Base-by-base conservation (phyloP, 179 eudicot genomes). In the Spergularia azorica region DNA sequence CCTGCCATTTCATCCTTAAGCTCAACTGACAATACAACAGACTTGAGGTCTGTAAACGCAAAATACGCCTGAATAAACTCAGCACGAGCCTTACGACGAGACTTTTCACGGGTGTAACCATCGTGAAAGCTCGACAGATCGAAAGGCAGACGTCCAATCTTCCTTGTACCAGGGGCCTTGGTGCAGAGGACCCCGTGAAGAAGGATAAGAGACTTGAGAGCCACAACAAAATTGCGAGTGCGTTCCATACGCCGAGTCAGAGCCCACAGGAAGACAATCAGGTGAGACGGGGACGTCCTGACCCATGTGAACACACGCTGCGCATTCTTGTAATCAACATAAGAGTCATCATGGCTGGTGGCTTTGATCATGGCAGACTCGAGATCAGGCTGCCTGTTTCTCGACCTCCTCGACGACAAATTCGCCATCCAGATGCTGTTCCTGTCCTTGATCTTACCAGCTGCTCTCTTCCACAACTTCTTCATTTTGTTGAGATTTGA, bases 61-160 rank as follows among this genome's bases (percentile, higher is more conserved):
- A 86, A 77, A 48, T 85, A 85, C 0, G 84, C 81, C 56, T 69
- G 12, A 80, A 94, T 86, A 69, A 89, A 92, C 4, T 78, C 56
- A 56, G 74, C 82, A 26, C 83, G 87, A 13, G 81, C 79, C 20
- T 86, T 78, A 26, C 83, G 79, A 3, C 83, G 82, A 0, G 60
- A 64, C 4, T 20, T 46, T 0, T 65, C 60, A 8, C 57, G 54
- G 2, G 58, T 50, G 14, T 80, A 78, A 0, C 77, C 79, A 63
- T 84, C 90, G 14, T 77, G 43, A 70, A 94, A 92, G 43, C 58
- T 36, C 0, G 97, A 90, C 3, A 94, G 81, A 74, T 92, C 94
- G 57, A 92, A 94, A 0, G 98, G 97, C 4, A 94, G 79, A 1
- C 91, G 86, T 0, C 98, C 98, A 46, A 94, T 87, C 43, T 63